These are phyloP conservation scores for Podaxis pistillaris DNA, from an alignment of 768 basidiomycete genomes.

Conservation along the genomic window DNA sequence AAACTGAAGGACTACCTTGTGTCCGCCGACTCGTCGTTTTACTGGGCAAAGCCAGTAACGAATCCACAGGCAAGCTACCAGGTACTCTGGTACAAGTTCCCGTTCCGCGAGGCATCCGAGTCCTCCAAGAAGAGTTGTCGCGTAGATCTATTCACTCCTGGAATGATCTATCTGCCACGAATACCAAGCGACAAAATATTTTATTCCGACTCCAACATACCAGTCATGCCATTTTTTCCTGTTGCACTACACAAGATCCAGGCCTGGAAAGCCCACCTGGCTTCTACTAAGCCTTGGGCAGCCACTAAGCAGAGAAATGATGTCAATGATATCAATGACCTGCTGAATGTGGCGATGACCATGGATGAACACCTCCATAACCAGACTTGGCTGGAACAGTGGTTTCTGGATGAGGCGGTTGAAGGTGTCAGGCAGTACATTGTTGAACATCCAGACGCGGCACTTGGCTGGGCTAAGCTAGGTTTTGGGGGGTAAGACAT, in stretches of 20 bases:
- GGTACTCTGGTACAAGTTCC: constrained; percentile 18
- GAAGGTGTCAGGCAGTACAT: constrained; percentile 11
- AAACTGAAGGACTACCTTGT: constrained; percentile 14
- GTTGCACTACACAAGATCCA: constrained; percentile 32
- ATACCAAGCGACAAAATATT: constrained; percentile 12
- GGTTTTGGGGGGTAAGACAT: background rate
- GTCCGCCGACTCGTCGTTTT: constrained; percentile 2
- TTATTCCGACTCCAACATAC: constrained; percentile 8
- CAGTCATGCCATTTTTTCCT: constrained; percentile 29
- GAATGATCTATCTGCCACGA: constrained; percentile 20
- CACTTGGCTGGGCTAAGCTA: background rate
- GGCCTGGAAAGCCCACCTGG: constrained; percentile 17
- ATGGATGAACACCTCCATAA: constrained; percentile 1
- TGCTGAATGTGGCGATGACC: constrained; percentile 10
- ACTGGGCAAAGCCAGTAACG: constrained; percentile 13
- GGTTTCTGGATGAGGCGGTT: constrained; percentile 18
- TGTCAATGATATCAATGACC: constrained; percentile 18
- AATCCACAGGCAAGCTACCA: constrained; percentile 12
- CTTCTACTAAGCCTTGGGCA: constrained; percentile 5
- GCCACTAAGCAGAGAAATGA: constrained; percentile 10
- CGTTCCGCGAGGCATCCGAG: background rate
- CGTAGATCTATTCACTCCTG: constrained; percentile 20
- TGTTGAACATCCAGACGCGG: background rate
- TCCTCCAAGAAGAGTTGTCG: constrained; percentile 11
- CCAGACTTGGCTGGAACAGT: constrained; percentile 15